phyloP scores from a whole-genome alignment of 257 asterid species.

The Capsicum rhomboideum region DNA sequence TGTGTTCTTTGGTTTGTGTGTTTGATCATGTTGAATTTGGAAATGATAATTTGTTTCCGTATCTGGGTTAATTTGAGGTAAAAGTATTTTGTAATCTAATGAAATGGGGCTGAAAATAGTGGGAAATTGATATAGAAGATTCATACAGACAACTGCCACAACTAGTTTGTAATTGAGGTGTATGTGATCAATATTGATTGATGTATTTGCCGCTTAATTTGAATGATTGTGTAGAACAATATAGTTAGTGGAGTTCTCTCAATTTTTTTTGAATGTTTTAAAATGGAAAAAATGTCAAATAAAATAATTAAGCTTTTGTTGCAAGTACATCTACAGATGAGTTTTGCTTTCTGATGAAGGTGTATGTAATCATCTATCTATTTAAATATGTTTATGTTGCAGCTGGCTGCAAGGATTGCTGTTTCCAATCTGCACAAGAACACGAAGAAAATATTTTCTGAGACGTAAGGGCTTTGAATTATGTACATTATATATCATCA shows the following conservation, averaged over 20 bases:
- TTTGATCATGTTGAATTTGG: not conserved
- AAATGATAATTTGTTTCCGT: not conserved
- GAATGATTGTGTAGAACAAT: too few species aligned
- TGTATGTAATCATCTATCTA: not conserved
- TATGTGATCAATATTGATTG: not conserved
- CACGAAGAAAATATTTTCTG: constrained; percentile 92
- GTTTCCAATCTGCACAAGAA: constrained; percentile 96
- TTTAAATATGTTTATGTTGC: not conserved
- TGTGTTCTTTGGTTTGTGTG: not conserved
- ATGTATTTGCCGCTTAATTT: too few species aligned
- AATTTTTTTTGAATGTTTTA: not conserved
- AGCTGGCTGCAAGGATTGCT: constrained; percentile 99
- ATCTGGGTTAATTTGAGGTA: not conserved
- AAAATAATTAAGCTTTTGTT: not conserved
- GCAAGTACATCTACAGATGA: not conserved
- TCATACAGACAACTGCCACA: not conserved
- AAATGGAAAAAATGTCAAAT: not conserved
- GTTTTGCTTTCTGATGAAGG: not conserved
- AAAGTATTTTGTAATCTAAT: too few species aligned
- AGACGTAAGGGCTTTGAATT: constrained; percentile 52
- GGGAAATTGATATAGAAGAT: not conserved
- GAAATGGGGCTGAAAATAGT: not conserved
- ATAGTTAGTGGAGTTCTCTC: not conserved
- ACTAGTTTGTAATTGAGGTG: not conserved
- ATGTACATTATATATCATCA: not conserved